Evolutionary conservation across 225 moss, liverwort and hornwort genomes (phyloP).

Genomic region (Takakia lepidozioides): DNA sequence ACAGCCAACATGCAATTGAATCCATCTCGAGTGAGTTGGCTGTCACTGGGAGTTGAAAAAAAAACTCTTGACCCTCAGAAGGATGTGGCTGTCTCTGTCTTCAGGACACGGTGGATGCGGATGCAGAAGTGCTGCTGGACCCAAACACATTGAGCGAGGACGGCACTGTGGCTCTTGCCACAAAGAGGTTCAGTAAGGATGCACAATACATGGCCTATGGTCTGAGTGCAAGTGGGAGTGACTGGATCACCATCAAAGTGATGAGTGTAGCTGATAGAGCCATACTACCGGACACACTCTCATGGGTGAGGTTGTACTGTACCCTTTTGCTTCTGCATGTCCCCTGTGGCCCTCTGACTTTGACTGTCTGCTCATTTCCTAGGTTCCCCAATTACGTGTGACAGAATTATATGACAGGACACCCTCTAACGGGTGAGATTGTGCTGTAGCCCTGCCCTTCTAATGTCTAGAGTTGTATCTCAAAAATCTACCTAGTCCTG

Average conservation of each 20-base stretch:
- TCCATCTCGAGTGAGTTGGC: too few species aligned
- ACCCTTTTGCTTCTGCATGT: conserved; percentile 18
- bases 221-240: conserved; percentile 79
- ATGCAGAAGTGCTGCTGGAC: conserved; percentile 71
- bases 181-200: conserved; percentile 45
- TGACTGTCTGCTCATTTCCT: too few species aligned
- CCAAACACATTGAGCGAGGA: conserved; percentile 77
- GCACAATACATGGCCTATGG: conserved; percentile 67
- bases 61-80: too few species aligned
- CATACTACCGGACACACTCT: conserved; percentile 59
- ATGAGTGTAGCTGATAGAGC: conserved; percentile 58
- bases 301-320: conserved; percentile 56
- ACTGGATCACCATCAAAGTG: conserved; percentile 77
- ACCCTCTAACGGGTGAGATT: too few species aligned
- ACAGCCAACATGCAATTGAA: too few species aligned
- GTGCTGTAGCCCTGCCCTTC: too few species aligned
- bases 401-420: too few species aligned
- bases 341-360: too few species aligned
- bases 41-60: too few species aligned
- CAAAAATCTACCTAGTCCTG: too few species aligned
- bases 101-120: conserved; percentile 43
- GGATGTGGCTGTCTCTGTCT: too few species aligned
- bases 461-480: background rate
- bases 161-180: conserved; percentile 76
- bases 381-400: too few species aligned